Base-by-base conservation (phyloP, 345 rosid genomes). In the Jatropha curcas region DNA sequence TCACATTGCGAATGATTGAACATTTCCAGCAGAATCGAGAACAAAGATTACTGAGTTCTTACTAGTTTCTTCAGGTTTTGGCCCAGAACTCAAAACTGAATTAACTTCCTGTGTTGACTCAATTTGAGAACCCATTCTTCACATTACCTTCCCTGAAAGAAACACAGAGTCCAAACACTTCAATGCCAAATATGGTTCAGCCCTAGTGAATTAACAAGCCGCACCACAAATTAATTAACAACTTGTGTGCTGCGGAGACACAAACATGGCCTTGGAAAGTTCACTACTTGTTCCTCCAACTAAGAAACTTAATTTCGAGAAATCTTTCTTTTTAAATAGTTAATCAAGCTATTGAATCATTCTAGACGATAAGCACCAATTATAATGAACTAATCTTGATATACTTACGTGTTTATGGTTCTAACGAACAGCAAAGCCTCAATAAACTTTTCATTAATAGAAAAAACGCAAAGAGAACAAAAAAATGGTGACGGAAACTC, bases 41-140 rank as follows among this genome's bases (percentile, higher is more conserved):
- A 69, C 33, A 22, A 17, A 65, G 37, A 70, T 71, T 31, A 48
- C 22, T 3, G 24, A 67, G 60, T 45, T 65, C 72, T 59, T 68
- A 86, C 93, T 82, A 10, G 34, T 56, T 48, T 68, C 82, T 56
- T 65, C 82, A 30, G 66, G 70, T 60, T 74, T 57, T 24, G 74
- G 35, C 55, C 71, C 84, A 1, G 78, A 75, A 75, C 59, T 77
- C 22, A 72, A 31, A 20, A 43, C 74, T 33, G 58, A 6, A 81
- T 46, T 77, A 24, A 39, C 81, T 43, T 79, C 81, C 63, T 81
- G 73, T 43, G 52, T 73, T 28, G 77, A 25, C 60, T 72, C 82
- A 22, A 76, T 74, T 76, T 70, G 79, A 39, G 67, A 70, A 48
- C 70, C 66, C 84, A 71, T 84, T 74, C 50, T 72, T 72, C 34